Evolutionary conservation across 176 grass and related monocot genomes (phyloP), one percentile per base, ranked within the genome.

Genomic region (Oryza meridionalis): DNA sequence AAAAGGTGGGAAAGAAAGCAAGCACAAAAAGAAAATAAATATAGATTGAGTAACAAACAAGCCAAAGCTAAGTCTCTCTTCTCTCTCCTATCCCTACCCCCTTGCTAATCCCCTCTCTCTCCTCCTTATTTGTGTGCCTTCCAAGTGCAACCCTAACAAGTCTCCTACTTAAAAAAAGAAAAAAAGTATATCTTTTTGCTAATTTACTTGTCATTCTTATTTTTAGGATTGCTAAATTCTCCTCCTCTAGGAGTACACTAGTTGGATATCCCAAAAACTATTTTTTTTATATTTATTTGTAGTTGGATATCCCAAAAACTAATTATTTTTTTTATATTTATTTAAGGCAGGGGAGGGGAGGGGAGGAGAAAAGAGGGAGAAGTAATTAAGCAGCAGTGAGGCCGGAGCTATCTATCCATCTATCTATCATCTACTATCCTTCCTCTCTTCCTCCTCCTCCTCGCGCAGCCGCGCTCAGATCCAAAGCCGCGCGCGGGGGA

Each of bases 31-130:
- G 12, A 14, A 1, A 2, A 73, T 78, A 67, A 70, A 81, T 81
- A 65, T 50, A 40, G 65, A 26, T 85, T 64, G 87, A 85, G 77
- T 85, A 85, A 76, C 82, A 77, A 72, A 40, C 66, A 86, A 65
- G 78, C 67, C 32, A 85, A 85, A 49, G 76, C 67, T 27, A 47
- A 77, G 77, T 85, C 71, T 77, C 72, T 71, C 77, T 65, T 58
- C 29, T 45, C 29, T 45, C 27, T 49, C 6, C 65, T 53, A 76
- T 80, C 61, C 6, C 14, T 9, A 9, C 9, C 38, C 37, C 11
- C 37, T 11, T 35, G 27, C 26, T 78, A 77, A 9, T 47, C 16
- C 19, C 58, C 46, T n/a, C 21, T 29, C 50, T 81, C 64, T 70
- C 82, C 74, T 11, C 44, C 11, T 46, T 17, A 17, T 19, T 53